Evolutionary conservation across 139 green algal genomes (phyloP), one percentile per base, ranked within the genome.

Genomic region (Chlamydomonas eustigma): DNA sequence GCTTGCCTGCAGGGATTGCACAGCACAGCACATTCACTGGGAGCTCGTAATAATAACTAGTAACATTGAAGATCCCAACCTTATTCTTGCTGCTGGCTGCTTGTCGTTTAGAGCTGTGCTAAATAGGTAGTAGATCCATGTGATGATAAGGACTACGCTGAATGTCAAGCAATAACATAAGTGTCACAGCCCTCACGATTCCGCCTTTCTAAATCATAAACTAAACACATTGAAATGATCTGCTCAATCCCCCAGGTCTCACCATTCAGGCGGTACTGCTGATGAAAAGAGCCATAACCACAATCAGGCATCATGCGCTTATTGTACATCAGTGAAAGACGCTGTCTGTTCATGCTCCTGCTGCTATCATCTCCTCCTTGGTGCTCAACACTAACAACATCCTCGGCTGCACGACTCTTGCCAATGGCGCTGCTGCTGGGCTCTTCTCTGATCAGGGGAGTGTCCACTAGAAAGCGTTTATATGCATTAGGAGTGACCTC

Each of bases 261-360:
- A 58, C 88, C 93, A 50, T 97, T 91, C 4, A 98, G 78, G 80
- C 94, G 90, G 81, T 98, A 98, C 83, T 98, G 94, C 85, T 97
- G 90, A 83, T 98, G 94, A 82, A 97, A 97, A 58, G 88, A 88
- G 38, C 94, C 94, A 70, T 93, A 97, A 33, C 89, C 89, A 65
- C 77, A 84, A 4, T 74, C 37, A 4, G 81, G 81, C 3, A 75
- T 73, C 2, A 28, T n/a, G 37, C 71, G 64, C 71, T 82, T 74
- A 39, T 39, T n/a, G n/a, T n/a, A n/a, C n/a, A n/a, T n/a, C n/a
- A n/a, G n/a, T n/a, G n/a, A n/a, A n/a, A n/a, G n/a, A n/a, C n/a
- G n/a, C n/a, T n/a, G n/a, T n/a, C n/a, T n/a, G n/a, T n/a, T n/a
- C n/a, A n/a, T n/a, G n/a, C n/a, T n/a, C n/a, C n/a, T n/a, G n/a